Conservation (phyloP, 2,329 filamentous ascomycete species). For the Alternaria postmessia region DNA sequence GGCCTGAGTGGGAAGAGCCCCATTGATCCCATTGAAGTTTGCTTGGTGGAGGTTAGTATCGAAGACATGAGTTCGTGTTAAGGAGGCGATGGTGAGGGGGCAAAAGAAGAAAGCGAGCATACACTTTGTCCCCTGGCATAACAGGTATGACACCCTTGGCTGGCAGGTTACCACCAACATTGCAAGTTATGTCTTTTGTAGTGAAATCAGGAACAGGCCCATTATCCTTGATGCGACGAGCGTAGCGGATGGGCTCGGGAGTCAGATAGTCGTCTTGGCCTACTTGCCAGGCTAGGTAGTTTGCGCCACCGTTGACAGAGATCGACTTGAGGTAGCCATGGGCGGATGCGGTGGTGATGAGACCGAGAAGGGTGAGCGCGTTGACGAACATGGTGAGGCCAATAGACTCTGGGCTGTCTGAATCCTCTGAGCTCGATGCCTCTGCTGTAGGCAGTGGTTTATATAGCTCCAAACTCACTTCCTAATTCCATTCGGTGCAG, state of each 20-base stretch:
- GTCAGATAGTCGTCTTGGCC: constrained; percentile 24
- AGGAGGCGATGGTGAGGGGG: neutral
- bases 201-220: constrained; percentile 31
- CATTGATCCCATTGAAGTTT: constrained; percentile 47
- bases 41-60: constrained; percentile 8
- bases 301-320: constrained; percentile 19
- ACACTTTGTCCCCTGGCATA: constrained; percentile 32
- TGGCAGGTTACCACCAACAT: constrained; percentile 35
- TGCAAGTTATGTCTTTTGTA: constrained; percentile 27
- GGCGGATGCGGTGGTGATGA: neutral
- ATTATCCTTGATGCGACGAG: constrained; percentile 24
- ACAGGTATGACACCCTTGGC: constrained; percentile 31
- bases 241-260: constrained; percentile 25
- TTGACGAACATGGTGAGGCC: neutral
- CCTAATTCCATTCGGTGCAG: neutral
- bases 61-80: neutral
- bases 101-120: neutral
- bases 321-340: constrained; percentile 27
- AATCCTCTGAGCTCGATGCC: neutral
- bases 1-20: constrained; percentile 45
- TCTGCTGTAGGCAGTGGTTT: neutral
- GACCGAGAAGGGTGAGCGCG: neutral
- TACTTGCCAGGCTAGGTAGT: constrained; percentile 29
- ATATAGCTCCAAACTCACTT: neutral
- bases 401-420: neutral